A percentile compares a stretch with the other conserved stretches of the same genome.
These are phyloP conservation scores for Astraeus odoratus DNA, from an alignment of 768 basidiomycete species.

Conservation along the genomic window DNA sequence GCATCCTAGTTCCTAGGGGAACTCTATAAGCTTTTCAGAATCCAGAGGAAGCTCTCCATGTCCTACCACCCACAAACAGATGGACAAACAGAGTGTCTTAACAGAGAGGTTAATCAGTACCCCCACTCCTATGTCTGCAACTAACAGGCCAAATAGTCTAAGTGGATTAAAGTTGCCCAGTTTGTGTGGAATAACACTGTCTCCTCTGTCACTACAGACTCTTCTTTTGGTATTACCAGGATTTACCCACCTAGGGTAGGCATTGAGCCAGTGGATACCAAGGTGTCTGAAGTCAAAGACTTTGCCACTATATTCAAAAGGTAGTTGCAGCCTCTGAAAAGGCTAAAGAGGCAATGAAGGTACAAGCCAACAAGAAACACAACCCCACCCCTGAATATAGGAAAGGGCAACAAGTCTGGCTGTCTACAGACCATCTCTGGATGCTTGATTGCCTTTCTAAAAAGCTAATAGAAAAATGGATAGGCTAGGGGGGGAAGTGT, in stretches of 20 bases:
- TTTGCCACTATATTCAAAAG: not conserved
- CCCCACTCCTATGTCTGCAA: not conserved
- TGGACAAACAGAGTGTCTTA: not conserved
- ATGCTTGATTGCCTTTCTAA: not conserved
- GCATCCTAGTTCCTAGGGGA: constrained; percentile 24
- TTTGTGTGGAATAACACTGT: not conserved
- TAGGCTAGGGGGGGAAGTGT: not conserved
- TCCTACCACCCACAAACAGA: constrained; percentile 34
- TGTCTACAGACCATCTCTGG: constrained; percentile 16
- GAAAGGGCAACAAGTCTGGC: constrained; percentile 18
- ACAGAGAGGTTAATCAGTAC: not conserved
- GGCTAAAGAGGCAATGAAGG: not conserved
- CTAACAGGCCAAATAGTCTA: not conserved
- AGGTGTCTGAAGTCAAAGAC: not conserved
- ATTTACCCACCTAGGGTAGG: not conserved
- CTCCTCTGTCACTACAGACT: not conserved
- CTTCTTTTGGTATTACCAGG: not conserved
- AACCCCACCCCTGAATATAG: constrained; percentile 2
- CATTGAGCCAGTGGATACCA: not conserved
- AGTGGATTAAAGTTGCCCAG: not conserved
- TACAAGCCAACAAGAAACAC: not conserved
- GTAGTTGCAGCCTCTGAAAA: not conserved
- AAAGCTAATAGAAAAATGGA: not conserved
- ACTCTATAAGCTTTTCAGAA: constrained; percentile 24
- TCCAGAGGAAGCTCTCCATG: constrained; percentile 29